Evolutionary conservation across 768 basidiomycete genomes (phyloP).

Genomic region (Goffeauzyma gilvescens): DNA sequence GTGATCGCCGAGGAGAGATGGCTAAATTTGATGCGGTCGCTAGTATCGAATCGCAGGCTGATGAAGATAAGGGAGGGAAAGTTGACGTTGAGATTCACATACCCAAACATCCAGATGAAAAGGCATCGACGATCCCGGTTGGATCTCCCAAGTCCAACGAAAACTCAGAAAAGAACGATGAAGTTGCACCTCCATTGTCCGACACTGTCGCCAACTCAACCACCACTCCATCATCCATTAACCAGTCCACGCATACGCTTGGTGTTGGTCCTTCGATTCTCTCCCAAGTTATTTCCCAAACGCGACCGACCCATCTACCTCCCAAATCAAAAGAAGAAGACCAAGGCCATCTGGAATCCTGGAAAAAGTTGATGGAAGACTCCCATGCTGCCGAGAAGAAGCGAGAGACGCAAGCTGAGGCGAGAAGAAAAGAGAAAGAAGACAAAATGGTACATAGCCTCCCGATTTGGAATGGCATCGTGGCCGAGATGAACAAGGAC

Average conservation of each 20-base stretch:
- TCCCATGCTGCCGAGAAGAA: conserved; percentile 14
- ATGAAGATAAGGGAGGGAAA: too few relatives aligned
- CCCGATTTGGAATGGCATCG: too few relatives aligned
- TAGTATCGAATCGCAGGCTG: too few relatives aligned
- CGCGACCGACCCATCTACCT: conserved; percentile 24
- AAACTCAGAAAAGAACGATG: too few relatives aligned
- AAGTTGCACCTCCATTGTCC: neutral
- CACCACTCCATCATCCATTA: neutral
- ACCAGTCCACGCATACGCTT: neutral
- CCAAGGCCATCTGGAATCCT: conserved; percentile 24
- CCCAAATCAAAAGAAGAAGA: conserved; percentile 28
- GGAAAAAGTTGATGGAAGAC: conserved; percentile 30
- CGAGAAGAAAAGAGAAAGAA: conserved; percentile 9
- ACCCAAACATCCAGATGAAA: too few relatives aligned
- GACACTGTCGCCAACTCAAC: neutral
- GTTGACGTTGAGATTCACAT: too few relatives aligned
- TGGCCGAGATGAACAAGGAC: conserved; percentile 2
- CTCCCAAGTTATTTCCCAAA: conserved; percentile 24
- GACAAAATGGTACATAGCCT: neutral
- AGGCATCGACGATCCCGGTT: too few relatives aligned
- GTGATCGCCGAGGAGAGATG: too few relatives aligned
- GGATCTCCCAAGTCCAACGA: too few relatives aligned
- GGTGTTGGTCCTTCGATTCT: conserved; percentile 9
- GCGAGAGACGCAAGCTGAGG: conserved; percentile 9
- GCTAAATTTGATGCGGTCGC: too few relatives aligned